Evolutionary conservation across 2,329 filamentous ascomycete species (phyloP), one percentile per base, ranked within the genome.

Genomic region (Coniochaeta sp.): DNA sequence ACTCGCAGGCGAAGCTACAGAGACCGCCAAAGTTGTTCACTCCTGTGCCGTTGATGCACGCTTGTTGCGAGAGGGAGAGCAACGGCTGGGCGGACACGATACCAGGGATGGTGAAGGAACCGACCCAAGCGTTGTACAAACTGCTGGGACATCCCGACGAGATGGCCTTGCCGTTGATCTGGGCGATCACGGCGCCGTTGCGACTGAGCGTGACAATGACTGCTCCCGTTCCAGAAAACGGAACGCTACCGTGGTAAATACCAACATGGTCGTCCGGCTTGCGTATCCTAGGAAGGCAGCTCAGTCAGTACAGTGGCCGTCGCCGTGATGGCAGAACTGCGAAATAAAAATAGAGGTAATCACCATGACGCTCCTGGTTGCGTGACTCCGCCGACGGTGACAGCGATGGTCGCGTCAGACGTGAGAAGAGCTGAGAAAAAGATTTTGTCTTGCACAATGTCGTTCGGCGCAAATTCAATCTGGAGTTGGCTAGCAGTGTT

Each of bases 41-140:
- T 63, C 66, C 14, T 59, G 65, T 1, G n/a, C 71, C 70, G 0
- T 62, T 34, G 28, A 70, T 61, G 57, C 69, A 71, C 8, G 7
- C 59, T 56, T 8, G 40, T 63, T 17, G 60, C 57, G 16, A 40
- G 1, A 24, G 44, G 14, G 14, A 50, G 36, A n/a, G 57, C 34
- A 22, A 2, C 38, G 14, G 50, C 38, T 43, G 6, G 9, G 52
- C 52, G n/a, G 43, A 22, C 24, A 59, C 43, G 54, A 36, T 8
- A 38, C 11, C 14, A 17, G 50, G 33, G 6, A 43, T 36, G 3
- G 36, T 57, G 8, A 65, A 62, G 58, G 62, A 68, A n/a, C 70
- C 71, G 12, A 75, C 73, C 68, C 69, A 73, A 6, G 73, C 68
- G 64, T 76, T 76, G 63, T n/a, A n/a, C n/a, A n/a, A 66, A 74